Evolutionary conservation across 768 basidiomycete species (phyloP).

Genomic region (Termitomyces sp.): DNA sequence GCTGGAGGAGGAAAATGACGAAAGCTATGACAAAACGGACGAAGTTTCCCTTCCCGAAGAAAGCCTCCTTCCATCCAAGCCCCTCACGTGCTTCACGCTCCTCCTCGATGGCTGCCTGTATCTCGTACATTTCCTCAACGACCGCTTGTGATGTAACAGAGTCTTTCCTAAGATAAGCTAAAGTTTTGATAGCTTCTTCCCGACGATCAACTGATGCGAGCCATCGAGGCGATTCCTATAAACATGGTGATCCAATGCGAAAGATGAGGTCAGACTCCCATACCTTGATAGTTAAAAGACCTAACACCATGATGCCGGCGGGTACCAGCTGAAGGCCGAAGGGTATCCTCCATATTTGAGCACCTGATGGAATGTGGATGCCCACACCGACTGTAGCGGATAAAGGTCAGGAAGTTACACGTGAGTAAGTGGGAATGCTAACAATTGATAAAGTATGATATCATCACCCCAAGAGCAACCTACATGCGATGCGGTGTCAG

Average conservation of each 20-base stretch:
- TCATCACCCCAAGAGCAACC: conserved; percentile 78
- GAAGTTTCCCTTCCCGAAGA: conserved; percentile 78
- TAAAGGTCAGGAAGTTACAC: neutral
- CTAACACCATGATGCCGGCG: conserved; percentile 64
- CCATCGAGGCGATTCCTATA: conserved; percentile 73
- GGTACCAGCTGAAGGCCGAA: conserved; percentile 81
- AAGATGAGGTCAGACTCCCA: conserved; percentile 5
- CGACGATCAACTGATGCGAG: conserved; percentile 57
- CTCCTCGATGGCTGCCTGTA: conserved; percentile 73
- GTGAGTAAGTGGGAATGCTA: conserved; percentile 17
- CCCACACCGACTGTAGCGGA: conserved; percentile 49
- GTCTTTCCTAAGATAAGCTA: conserved; percentile 61
- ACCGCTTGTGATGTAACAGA: conserved; percentile 35
- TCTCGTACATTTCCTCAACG: conserved; percentile 67
- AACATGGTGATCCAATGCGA: no score
- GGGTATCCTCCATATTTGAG: conserved; percentile 62
- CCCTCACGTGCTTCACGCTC: conserved; percentile 61
- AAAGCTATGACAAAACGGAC: conserved; percentile 81
- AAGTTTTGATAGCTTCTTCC: conserved; percentile 49
- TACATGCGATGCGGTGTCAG: conserved; percentile 9
- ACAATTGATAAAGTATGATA: conserved; percentile 82
- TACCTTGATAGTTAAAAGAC: conserved; percentile 62
- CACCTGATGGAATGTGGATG: conserved; percentile 40
- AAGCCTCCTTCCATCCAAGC: conserved; percentile 64
- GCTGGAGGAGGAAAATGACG: conserved; percentile 73